Percentiles rank a stretch among this genome's conserved stretches.
phyloP scores from a whole-genome alignment of 2,329 filamentous ascomycete genomes.

The Penicillium sp. region DNA sequence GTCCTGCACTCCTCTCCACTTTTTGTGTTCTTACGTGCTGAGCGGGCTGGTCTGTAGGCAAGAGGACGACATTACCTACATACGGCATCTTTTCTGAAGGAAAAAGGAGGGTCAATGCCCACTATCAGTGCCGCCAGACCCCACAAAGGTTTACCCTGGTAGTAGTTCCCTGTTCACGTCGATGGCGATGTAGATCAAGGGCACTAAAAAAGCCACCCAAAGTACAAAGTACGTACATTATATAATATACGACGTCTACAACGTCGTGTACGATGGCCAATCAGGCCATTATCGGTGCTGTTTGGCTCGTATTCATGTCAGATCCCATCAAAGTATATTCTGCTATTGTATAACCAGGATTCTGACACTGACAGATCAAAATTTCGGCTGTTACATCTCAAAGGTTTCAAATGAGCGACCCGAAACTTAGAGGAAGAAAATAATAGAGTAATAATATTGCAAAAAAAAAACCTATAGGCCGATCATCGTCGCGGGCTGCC shows the following conservation, averaged over 20 bases:
- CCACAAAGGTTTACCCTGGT: background rate
- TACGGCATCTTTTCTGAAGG: background rate
- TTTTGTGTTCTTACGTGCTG: background rate
- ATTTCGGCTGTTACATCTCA: background rate
- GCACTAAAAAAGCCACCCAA: background rate
- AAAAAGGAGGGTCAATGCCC: background rate
- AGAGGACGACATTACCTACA: background rate
- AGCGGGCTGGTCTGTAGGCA: background rate
- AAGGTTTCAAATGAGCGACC: background rate
- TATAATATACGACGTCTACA: background rate
- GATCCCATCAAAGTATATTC: background rate
- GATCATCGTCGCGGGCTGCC: background rate
- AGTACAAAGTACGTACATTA: background rate
- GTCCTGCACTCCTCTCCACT: background rate
- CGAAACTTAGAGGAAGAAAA: background rate
- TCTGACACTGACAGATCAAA: background rate
- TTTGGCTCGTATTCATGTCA: background rate
- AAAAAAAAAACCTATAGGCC: background rate
- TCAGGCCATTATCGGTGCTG: conserved; percentile 1
- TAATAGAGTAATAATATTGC: background rate
- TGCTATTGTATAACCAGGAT: background rate
- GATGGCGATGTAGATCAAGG: background rate
- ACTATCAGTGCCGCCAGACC: background rate
- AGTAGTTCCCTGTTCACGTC: background rate
- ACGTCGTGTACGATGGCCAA: background rate